These are phyloP conservation scores for Crithidia sp. DNA, from an alignment of 208 protist genomes.

Conservation along the genomic window DNA sequence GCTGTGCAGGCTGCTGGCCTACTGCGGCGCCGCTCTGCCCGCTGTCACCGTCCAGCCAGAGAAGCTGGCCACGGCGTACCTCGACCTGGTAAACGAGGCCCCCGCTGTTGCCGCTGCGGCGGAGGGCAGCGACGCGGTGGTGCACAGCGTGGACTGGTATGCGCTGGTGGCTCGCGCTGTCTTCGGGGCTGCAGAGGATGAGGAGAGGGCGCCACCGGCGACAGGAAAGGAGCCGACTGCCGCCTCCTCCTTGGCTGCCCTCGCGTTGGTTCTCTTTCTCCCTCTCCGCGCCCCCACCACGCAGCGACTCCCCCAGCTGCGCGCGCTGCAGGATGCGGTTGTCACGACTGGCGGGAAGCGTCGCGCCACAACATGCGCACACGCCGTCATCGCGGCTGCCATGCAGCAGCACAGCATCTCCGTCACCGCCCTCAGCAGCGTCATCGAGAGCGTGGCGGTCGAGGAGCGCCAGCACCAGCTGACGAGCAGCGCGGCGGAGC, in stretches of 20 bases:
- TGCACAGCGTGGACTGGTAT: slow-evolving; percentile 56
- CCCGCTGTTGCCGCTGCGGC: background rate
- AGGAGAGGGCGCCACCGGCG: background rate
- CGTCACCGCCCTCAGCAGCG: slow-evolving; percentile 64
- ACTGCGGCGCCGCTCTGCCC: slow-evolving; percentile 35
- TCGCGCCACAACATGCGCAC: slow-evolving; percentile 12
- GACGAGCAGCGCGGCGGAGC: slow-evolving; percentile 50
- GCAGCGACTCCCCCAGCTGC: slow-evolving; percentile 44
- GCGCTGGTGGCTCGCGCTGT: slow-evolving; percentile 47
- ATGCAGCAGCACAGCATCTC: slow-evolving; percentile 33
- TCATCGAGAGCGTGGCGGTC: slow-evolving; percentile 77
- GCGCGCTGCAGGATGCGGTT: slow-evolving; percentile 49
- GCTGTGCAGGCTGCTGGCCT: slow-evolving; percentile 40
- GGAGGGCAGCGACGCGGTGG: background rate
- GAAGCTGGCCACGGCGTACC: slow-evolving; percentile 33
- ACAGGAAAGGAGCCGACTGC: background rate
- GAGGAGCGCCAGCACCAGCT: slow-evolving; percentile 63
- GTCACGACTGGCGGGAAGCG: slow-evolving; percentile 19
- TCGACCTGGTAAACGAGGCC: slow-evolving; percentile 27
- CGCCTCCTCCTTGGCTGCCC: slow-evolving; percentile 13
- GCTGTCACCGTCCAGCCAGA: slow-evolving; percentile 20
- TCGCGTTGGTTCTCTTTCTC: slow-evolving; percentile 44
- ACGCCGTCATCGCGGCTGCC: slow-evolving; percentile 36
- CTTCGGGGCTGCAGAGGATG: slow-evolving; percentile 19
- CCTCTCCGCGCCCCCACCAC: slow-evolving; percentile 52